Evolutionary conservation across 352 stramenopile species (phyloP), one percentile per base, ranked within the genome.

Genomic region (Globisporangium radiosum): DNA sequence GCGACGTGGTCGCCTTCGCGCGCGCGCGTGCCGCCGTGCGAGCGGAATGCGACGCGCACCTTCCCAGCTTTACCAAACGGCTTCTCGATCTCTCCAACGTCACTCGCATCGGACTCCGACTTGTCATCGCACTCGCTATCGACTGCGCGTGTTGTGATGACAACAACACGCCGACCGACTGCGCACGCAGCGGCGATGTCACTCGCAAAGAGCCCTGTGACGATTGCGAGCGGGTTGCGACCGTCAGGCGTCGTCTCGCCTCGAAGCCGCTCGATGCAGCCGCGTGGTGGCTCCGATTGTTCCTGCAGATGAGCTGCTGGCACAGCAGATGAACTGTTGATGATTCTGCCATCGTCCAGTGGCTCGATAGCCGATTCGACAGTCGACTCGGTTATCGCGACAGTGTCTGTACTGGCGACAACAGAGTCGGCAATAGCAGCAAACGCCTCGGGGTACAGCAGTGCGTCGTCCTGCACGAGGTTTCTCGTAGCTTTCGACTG

Each of bases 41-140:
- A 47, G 36, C 59, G 38, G 52, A 90, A 90, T 7, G 61, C 47
- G 10, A 90, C 70, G 15, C 83, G 76, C 5, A 92, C 75, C 59
- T 92, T 90, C 9, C 83, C 83, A 37, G 77, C 80, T 47, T 90
- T 92, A 4, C 83, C 83, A 48, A 92, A 92, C 15, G 79, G 71
- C 47, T 87, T 88, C 37, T 90, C 79, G 43, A 90, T 78, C 25
- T 61, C 48, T 0, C 83, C 83, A 19, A 60, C n/a, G 14, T 89
- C 73, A 4, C 53, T 25, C 25, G 1, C 25, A 25, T 25, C 25
- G 25, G 25, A 25, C 25, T 25, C 25, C 25, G 25, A 25, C 25
- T 25, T 25, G 25, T 25, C 25, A 25, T 25, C 25, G 25, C 25
- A 25, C 25, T 25, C 25, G 25, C 25, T 25, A 25, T 25, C 25